phyloP scores from a whole-genome alignment of 495 filamentous ascomycete genomes.

The Corynascus novoguineensis region DNA sequence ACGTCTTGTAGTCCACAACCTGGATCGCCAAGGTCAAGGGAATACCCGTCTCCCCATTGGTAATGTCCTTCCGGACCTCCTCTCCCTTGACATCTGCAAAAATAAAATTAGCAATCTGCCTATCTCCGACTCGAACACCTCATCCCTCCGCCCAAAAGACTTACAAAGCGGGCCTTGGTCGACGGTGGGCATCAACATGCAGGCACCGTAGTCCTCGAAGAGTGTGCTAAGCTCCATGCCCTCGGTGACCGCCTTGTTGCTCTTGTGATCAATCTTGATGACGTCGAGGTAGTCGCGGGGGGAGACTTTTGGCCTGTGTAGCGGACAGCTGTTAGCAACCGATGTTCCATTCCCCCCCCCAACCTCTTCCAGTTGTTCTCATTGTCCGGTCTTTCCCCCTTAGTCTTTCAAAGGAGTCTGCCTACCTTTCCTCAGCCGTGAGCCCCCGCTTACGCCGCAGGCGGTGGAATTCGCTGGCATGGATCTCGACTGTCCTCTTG shows the following conservation, averaged over 20 bases:
- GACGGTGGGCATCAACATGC: slow-evolving; percentile 51
- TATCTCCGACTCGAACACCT: background rate
- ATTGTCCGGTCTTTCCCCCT: slow-evolving; percentile 1
- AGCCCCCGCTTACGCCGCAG: slow-evolving; percentile 21
- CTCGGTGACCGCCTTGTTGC: slow-evolving; percentile 47
- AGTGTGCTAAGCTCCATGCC: slow-evolving; percentile 44
- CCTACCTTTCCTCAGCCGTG: too few species aligned
- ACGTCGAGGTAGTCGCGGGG: slow-evolving; percentile 30
- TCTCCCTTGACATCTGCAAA: slow-evolving; percentile 36
- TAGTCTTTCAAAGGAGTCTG: too few species aligned
- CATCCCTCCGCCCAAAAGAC: slow-evolving; percentile 20
- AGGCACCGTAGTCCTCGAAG: slow-evolving; percentile 51
- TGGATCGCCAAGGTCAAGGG: slow-evolving; percentile 56
- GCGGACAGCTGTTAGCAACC: slow-evolving; percentile 1
- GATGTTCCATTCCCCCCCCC: background rate
- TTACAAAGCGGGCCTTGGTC: slow-evolving; percentile 54
- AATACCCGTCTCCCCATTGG: slow-evolving; percentile 51
- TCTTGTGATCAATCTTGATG: slow-evolving; percentile 46
- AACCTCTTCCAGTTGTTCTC: too few species aligned
- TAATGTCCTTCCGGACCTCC: slow-evolving; percentile 50
- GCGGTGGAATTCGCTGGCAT: slow-evolving; percentile 25
- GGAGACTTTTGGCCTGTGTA: slow-evolving; percentile 17
- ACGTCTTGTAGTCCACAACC: slow-evolving; percentile 55
- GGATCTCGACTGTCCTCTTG: slow-evolving; percentile 27
- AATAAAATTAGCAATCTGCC: slow-evolving; percentile 8